Evolutionary conservation across 331 rosid genomes (phyloP).

Genomic region (Dryas integrifolia): DNA sequence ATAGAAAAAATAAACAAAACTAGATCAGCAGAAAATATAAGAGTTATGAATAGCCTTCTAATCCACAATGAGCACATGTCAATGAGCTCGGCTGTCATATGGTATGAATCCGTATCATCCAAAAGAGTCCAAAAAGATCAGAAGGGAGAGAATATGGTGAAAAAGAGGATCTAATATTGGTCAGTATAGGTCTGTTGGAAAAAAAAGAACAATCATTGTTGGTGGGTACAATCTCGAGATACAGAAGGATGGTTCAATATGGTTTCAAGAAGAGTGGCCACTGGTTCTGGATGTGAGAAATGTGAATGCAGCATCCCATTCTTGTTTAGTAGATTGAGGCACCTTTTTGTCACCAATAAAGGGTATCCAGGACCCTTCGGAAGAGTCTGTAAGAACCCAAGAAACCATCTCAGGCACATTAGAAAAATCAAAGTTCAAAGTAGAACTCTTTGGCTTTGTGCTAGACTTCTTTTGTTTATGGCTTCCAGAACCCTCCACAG

Average conservation of each 20-base stretch:
- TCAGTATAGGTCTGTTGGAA: slow-evolving; percentile 24
- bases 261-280: slow-evolving; percentile 10
- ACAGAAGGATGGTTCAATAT: slow-evolving; percentile 5
- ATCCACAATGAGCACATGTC: background rate
- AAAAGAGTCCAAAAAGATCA: slow-evolving; percentile 1
- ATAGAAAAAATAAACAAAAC: background rate
- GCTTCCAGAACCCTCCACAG: slow-evolving; percentile 26
- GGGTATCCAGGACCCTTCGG: slow-evolving; percentile 50
- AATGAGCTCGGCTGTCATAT: slow-evolving; percentile 3
- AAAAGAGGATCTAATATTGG: slow-evolving; percentile 18
- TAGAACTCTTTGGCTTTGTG: slow-evolving; percentile 22
- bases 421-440: slow-evolving; percentile 36
- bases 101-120: background rate
- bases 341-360: slow-evolving; percentile 35
- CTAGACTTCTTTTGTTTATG: slow-evolving; percentile 37
- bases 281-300: slow-evolving; percentile 22
- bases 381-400: slow-evolving; percentile 50
- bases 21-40: background rate
- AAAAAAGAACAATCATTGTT: slow-evolving; percentile 3
- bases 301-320: slow-evolving; percentile 48
- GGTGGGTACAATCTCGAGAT: slow-evolving; percentile 9
- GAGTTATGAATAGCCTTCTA: background rate
- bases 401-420: slow-evolving; percentile 49
- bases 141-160: background rate
- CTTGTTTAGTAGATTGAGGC: slow-evolving; percentile 30